phyloP scores from a whole-genome alignment of 2,329 filamentous ascomycete genomes.

The Diaporthe amygdali region DNA sequence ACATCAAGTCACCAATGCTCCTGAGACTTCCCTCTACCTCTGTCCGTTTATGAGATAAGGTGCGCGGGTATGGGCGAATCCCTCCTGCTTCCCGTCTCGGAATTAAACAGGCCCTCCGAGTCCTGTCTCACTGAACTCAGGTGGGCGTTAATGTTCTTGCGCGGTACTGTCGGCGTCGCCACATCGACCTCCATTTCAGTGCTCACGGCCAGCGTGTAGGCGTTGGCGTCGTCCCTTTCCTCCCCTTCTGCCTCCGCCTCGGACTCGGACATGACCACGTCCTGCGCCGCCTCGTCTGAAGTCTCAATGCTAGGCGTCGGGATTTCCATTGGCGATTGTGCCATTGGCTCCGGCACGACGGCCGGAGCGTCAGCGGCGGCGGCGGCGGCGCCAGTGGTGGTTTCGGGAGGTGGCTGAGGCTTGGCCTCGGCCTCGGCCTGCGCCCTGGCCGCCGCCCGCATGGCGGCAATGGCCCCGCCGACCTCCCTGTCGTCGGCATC shows the following conservation, averaged over 20 bases:
- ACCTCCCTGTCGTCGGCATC: slow-evolving; percentile 49
- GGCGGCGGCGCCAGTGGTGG: not conserved
- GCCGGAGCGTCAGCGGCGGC: not conserved
- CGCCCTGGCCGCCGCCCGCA: slow-evolving; percentile 35
- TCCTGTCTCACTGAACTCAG: slow-evolving; percentile 29
- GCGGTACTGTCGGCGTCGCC: slow-evolving; percentile 44
- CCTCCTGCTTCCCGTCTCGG: slow-evolving; percentile 35
- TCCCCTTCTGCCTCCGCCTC: slow-evolving; percentile 44
- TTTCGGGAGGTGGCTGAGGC: slow-evolving; percentile 25
- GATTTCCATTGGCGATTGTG: slow-evolving; percentile 34
- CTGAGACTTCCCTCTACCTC: not conserved
- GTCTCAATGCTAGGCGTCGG: slow-evolving; percentile 49
- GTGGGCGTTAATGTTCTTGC: slow-evolving; percentile 20
- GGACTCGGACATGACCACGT: slow-evolving; percentile 55
- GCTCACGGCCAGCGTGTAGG: slow-evolving; percentile 28
- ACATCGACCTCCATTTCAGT: slow-evolving; percentile 40
- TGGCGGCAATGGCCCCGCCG: slow-evolving; percentile 47
- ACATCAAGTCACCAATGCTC: not conserved
- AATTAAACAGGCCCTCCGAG: slow-evolving; percentile 35
- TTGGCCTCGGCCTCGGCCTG: slow-evolving; percentile 33
- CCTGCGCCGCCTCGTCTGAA: slow-evolving; percentile 36
- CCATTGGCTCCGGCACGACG: slow-evolving; percentile 23
- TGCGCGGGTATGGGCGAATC: slow-evolving; percentile 43
- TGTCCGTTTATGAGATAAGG: slow-evolving; percentile 25
- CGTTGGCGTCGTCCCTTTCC: slow-evolving; percentile 29